Conservation (phyloP, 2,329 filamentous ascomycete genomes). For the Fusarium protoensiforme region DNA sequence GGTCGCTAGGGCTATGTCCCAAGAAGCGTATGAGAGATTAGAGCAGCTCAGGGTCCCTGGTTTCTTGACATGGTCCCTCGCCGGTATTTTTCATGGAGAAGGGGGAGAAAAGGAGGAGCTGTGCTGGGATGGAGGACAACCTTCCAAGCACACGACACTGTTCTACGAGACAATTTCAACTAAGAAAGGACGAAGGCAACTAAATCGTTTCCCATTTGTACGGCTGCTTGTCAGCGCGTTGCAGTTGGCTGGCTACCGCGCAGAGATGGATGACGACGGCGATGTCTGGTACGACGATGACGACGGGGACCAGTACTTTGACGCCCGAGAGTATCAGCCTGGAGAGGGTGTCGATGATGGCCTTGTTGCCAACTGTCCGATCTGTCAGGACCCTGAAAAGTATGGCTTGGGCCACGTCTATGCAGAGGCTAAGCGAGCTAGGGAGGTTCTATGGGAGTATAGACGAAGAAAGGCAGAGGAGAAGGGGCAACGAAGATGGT, state of each 20-base stretch:
- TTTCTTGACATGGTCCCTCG: background rate
- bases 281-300: background rate
- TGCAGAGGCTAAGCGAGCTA: background rate
- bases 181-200: background rate
- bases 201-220: background rate
- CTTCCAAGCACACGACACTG: background rate
- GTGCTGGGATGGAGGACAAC: background rate
- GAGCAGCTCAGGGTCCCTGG: background rate
- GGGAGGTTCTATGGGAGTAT: background rate
- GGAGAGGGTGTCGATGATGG: background rate
- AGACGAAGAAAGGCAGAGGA: background rate
- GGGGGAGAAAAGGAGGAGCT: too few species aligned
- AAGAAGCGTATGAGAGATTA: background rate
- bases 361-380: background rate
- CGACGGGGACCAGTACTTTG: background rate
- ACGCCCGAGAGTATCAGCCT: background rate
- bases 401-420: background rate
- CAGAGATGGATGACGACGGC: rapidly evolving
- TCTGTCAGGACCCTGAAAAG: background rate
- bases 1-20: background rate
- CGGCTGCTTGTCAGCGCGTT: background rate
- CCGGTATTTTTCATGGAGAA: background rate
- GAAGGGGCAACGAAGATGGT: background rate
- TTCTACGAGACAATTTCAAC: background rate
- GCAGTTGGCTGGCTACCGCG: background rate